Evolutionary conservation across 371 early-diverging fungal species (phyloP), one percentile per base, ranked within the genome.

Genomic region (Catenaria anguillulae): DNA sequence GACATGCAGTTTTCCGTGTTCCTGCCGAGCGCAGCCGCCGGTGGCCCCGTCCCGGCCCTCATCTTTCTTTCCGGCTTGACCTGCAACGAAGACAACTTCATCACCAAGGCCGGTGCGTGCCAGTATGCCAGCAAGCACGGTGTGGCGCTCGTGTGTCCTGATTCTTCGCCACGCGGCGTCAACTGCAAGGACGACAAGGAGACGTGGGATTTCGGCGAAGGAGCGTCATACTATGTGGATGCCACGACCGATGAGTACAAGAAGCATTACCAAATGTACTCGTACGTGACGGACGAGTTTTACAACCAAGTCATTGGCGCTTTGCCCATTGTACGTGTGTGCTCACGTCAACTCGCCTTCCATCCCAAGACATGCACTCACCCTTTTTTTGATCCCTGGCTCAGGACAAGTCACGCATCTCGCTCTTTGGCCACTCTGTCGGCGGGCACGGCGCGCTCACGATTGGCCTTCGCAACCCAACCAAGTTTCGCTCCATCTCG

Each of bases 401-500:
- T 10, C 63, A 81, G 73, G 88, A 90, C 68, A 65, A 64, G 33
- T 62, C 70, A 5, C 83, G 84, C 56, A 69, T 83, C 2, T 80
- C 84, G 15, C 74, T 92, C 33, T 82, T 83, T 68, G 91, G 92
- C 3, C 91, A 91, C 70, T 84, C 85, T 1, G 88, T 90, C 81
- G 93, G 93, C 36, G 93, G 92, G n/a, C 93, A 92, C 71, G 93
- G 93, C 62, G 93, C 93, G 5, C 74, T 92, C 55, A 73, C 82
- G 4, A 74, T 83, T 36, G 83, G 77, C 21, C 64, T 92, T 59
- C 81, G 80, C 69, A 87, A 88, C 61, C 83, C 85, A 4, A 68
- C 68, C 17, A 64, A 73, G 55, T 92, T 76, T 77, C 77, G 79
- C 70, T 73, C 82, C 37, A 82, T 81, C n/a, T 88, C 90, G 5